Percentiles rank a stretch among this genome's conserved stretches.
Evolutionary conservation across 1,284 basidiomycete species (phyloP).

Genomic region (Leccinum fallax): DNA sequence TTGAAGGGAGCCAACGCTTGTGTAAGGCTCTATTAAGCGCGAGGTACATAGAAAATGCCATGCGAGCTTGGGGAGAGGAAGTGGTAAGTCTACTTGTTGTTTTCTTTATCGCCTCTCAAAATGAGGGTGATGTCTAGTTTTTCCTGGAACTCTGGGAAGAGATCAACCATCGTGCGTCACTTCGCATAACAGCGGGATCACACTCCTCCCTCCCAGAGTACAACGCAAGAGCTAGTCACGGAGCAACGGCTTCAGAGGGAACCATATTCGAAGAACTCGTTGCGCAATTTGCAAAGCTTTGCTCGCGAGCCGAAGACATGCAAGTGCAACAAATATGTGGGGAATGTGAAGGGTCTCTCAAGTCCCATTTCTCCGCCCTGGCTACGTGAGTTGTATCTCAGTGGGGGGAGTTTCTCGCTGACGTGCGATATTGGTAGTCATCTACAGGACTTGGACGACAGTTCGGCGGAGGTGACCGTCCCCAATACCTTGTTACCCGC

Average conservation of each 20-base stretch:
- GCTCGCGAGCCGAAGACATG: slow-evolving; percentile 80
- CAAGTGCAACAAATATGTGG: slow-evolving; percentile 77
- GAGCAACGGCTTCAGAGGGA: slow-evolving; percentile 44
- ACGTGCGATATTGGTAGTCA: slow-evolving; percentile 20
- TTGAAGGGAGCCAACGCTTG: slow-evolving; percentile 78
- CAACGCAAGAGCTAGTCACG: slow-evolving; percentile 6
- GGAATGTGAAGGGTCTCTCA: slow-evolving; percentile 77
- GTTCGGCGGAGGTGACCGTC: slow-evolving; percentile 50
- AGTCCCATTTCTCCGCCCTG: slow-evolving; percentile 62
- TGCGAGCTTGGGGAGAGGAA: slow-evolving; percentile 86
- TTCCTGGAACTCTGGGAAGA: slow-evolving; percentile 88
- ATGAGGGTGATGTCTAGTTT: slow-evolving; percentile 53
- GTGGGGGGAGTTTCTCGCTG: not conserved
- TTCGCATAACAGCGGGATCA: slow-evolving; percentile 54
- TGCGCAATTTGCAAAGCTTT: slow-evolving; percentile 62
- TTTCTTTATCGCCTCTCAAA: not conserved
- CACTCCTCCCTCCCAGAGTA: slow-evolving; percentile 54
- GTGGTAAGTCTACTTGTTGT: slow-evolving; percentile 52
- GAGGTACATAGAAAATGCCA: slow-evolving; percentile 63
- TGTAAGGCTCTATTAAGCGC: slow-evolving; percentile 85
- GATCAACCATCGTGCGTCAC: slow-evolving; percentile 58
- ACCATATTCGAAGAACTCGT: slow-evolving; percentile 80
- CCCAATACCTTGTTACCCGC: slow-evolving; percentile 71
- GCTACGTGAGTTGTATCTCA: slow-evolving; percentile 37
- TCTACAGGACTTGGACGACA: slow-evolving; percentile 22